Conservation (phyloP, 257 asterid genomes). For the Rhazya stricta region DNA sequence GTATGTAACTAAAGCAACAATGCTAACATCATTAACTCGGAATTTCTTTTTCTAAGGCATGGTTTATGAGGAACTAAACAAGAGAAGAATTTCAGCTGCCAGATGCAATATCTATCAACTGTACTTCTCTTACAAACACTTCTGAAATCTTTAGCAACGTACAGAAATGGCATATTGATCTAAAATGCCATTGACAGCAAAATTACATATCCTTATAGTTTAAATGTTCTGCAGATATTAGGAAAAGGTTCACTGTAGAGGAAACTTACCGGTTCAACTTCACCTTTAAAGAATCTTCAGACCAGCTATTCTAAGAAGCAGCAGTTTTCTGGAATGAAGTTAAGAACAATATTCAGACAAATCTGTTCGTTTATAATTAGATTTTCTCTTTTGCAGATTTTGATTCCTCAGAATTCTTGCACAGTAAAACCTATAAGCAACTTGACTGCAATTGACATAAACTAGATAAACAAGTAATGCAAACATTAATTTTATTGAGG, state of each 20-base stretch:
- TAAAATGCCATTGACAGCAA: background rate
- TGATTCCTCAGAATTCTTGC: background rate
- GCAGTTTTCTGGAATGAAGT: slow-evolving; percentile 41
- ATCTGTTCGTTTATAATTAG: background rate
- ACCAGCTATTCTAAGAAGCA: slow-evolving; percentile 56
- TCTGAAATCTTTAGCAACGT: slow-evolving; percentile 87
- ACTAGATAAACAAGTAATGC: background rate
- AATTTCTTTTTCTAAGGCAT: too few species aligned
- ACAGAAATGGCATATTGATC: background rate
- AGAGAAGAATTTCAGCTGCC: slow-evolving; percentile 53
- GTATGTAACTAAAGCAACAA: too few species aligned
- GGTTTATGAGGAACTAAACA: too few species aligned
- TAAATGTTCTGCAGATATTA: slow-evolving; percentile 43
- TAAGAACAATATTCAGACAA: slow-evolving; percentile 27
- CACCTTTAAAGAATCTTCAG: slow-evolving; percentile 63
- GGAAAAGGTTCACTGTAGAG: slow-evolving; percentile 36
- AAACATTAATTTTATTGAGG: background rate
- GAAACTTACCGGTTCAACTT: slow-evolving; percentile 29
- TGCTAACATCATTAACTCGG: too few species aligned
- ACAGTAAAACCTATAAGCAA: background rate
- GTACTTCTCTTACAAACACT: slow-evolving; percentile 72
- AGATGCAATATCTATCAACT: slow-evolving; percentile 62
- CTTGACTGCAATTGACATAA: background rate
- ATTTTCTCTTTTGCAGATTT: background rate
- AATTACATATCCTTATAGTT: slow-evolving; percentile 13